Conservation (phyloP, 129 eudicot genomes). For the Pseudognaphalium luteoalbum region DNA sequence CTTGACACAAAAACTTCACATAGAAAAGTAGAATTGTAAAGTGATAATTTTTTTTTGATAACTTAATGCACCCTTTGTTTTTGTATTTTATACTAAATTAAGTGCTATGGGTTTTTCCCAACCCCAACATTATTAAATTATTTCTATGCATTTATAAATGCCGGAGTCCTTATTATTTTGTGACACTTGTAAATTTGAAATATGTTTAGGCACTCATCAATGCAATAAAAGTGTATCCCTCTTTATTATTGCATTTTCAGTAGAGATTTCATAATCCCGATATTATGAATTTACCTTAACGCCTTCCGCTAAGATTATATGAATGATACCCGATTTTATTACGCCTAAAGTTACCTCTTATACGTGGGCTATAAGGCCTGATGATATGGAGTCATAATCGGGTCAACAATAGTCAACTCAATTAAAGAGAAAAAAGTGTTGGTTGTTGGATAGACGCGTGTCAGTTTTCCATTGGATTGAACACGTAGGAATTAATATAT, state of each 20-base stretch:
- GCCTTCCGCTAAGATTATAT: neutral
- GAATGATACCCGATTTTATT: neutral
- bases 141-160: neutral
- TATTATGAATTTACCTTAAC: constrained; percentile 26
- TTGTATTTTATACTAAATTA: neutral
- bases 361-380: no score
- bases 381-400: no score
- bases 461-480: no score
- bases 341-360: constrained; percentile 30
- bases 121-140: neutral
- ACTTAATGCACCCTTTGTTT: neutral
- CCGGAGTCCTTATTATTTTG: neutral
- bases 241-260: neutral
- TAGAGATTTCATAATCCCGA: neutral
- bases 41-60: no score
- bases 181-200: neutral
- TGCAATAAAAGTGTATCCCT: neutral
- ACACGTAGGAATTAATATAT: no score
- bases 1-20: no score
- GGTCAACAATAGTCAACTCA: no score
- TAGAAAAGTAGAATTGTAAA: no score
- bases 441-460: no score
- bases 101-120: neutral
- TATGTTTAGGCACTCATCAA: neutral
- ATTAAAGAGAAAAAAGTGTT: no score